Evolutionary conservation across 306 rosid genomes (phyloP).

Genomic region (Trichosanthes truncata): DNA sequence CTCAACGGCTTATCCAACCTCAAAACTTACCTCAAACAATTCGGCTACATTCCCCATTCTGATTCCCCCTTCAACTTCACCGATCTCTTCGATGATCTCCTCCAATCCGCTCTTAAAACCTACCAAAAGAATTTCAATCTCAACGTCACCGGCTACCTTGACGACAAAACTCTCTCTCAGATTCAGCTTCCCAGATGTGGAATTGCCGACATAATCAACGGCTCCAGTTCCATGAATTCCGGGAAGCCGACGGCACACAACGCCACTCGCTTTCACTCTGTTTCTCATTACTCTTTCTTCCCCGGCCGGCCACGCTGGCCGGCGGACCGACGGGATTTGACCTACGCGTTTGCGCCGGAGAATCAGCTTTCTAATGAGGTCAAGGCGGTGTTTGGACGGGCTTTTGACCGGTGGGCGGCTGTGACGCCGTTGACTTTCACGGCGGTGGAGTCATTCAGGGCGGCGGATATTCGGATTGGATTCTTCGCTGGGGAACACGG

Average conservation of each 20-base stretch:
- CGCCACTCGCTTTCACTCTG: constrained; percentile 37
- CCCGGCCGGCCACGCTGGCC: constrained; percentile 64
- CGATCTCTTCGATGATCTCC: constrained; percentile 53
- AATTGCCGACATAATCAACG: constrained; percentile 63
- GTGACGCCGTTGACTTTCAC: constrained; percentile 52
- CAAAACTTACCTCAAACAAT: constrained; percentile 48
- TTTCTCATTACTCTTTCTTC: constrained; percentile 54
- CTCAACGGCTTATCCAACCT: constrained; percentile 51
- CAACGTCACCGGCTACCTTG: constrained; percentile 63
- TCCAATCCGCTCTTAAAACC: constrained; percentile 36
- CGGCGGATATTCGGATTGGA: constrained; percentile 51
- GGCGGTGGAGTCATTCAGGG: constrained; percentile 3
- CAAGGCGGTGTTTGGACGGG: constrained; percentile 40
- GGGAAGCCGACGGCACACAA: constrained; percentile 22
- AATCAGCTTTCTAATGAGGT: constrained; percentile 24
- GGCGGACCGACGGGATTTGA: constrained; percentile 24
- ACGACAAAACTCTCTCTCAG: constrained; percentile 31
- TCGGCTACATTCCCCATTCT: constrained; percentile 56
- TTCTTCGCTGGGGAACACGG: constrained; percentile 74
- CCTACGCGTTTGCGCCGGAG: constrained; percentile 44
- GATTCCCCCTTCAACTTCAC: constrained; percentile 30
- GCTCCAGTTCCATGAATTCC: constrained; percentile 53
- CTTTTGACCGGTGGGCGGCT: constrained; percentile 56
- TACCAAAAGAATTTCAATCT: constrained; percentile 86
- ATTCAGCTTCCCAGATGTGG: constrained; percentile 57